Conservation (phyloP, 805 yeast genomes). For the Martiniozyma abietophila region DNA sequence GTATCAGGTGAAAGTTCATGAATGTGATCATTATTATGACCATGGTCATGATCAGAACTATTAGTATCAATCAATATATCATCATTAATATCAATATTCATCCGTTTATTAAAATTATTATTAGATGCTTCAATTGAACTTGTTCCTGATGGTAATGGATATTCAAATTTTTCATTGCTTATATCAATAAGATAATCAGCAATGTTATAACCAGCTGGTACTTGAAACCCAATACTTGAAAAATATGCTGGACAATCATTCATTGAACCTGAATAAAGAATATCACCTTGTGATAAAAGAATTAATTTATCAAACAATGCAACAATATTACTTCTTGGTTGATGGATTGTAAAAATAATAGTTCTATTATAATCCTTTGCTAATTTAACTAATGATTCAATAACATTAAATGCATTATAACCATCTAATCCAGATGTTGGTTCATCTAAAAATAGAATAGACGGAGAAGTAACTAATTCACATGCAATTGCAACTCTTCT, state of each 20-base stretch:
- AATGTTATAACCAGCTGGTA: slow-evolving; percentile 86
- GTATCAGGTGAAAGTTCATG: slow-evolving; percentile 13
- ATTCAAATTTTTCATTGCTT: slow-evolving; percentile 47
- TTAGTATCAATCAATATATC: background rate
- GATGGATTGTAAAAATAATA: slow-evolving; percentile 71
- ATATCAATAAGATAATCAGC: slow-evolving; percentile 92
- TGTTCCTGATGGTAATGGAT: slow-evolving; percentile 3
- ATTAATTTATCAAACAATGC: slow-evolving; percentile 59
- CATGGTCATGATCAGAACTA: slow-evolving; percentile 17
- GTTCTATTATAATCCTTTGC: slow-evolving; percentile 52
- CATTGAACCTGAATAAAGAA: slow-evolving; percentile 85
- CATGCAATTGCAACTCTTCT: slow-evolving; percentile 76
- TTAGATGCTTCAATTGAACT: background rate
- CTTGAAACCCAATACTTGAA: slow-evolving; percentile 60
- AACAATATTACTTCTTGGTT: slow-evolving; percentile 73
- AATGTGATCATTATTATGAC: slow-evolving; percentile 25
- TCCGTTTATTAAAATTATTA: too few relatives aligned
- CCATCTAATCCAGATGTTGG: slow-evolving; percentile 88
- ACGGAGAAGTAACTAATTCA: slow-evolving; percentile 65
- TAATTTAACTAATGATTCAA: slow-evolving; percentile 48
- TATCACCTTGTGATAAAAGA: slow-evolving; percentile 59
- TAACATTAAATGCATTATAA: slow-evolving; percentile 61
- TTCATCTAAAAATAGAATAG: slow-evolving; percentile 67
- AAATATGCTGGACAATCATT: slow-evolving; percentile 67
- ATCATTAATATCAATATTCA: too few relatives aligned